These are phyloP conservation scores for Colletotrichum eremochloae DNA, from an alignment of 2,329 filamentous ascomycete genomes.

Conservation along the genomic window DNA sequence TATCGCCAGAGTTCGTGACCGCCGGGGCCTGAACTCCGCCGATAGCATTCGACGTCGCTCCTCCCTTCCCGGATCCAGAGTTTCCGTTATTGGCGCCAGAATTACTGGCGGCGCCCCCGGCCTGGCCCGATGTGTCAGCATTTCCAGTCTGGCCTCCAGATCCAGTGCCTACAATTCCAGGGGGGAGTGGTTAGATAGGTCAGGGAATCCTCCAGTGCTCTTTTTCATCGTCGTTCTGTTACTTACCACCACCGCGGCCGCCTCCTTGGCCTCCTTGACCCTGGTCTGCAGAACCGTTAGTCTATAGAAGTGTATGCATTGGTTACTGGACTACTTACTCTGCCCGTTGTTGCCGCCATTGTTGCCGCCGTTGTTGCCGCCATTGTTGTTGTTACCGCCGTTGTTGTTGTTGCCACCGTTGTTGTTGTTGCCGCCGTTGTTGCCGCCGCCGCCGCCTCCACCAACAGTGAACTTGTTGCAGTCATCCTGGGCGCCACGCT, in stretches of 20 bases:
- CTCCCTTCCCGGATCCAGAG: constrained; percentile 45
- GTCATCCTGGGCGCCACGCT: constrained; percentile 76
- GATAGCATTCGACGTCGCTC: constrained; percentile 54
- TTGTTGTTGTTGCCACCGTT: constrained; percentile 42
- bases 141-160: constrained; percentile 32
- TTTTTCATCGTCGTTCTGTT: constrained; percentile 15
- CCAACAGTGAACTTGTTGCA: constrained; percentile 54
- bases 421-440: constrained; percentile 42
- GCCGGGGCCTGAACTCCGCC: constrained; percentile 66
- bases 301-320: background rate
- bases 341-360: constrained; percentile 39
- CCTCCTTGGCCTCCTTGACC: constrained; percentile 2
- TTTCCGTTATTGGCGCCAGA: constrained; percentile 24
- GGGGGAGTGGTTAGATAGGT: constrained; percentile 16
- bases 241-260: constrained; percentile 13
- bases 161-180: constrained; percentile 37
- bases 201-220: constrained; percentile 22
- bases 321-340: background rate
- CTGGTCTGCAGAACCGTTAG: constrained; percentile 1
- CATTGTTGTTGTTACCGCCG: constrained; percentile 39
- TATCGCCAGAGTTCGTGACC: constrained; percentile 62
- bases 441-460: constrained; percentile 44
- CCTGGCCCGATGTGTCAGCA: constrained; percentile 36
- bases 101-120: constrained; percentile 38
- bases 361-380: constrained; percentile 36